Percentiles rank a stretch among this genome's conserved stretches.
Evolutionary conservation across 2,329 filamentous ascomycete species (phyloP).

Genomic region (Xylariomycetidae sp.): DNA sequence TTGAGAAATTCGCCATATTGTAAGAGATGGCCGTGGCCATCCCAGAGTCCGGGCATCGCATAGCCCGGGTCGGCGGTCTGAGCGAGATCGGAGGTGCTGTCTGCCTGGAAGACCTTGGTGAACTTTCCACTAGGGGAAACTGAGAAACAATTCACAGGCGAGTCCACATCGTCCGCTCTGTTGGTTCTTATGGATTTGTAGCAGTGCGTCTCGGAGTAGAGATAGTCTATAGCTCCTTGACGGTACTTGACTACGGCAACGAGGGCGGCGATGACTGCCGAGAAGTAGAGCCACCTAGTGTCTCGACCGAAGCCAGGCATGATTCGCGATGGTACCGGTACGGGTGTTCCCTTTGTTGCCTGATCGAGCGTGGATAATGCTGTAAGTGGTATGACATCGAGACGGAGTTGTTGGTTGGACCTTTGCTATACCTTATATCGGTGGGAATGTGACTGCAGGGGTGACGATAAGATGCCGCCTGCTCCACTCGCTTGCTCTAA

Average conservation of each 20-base stretch:
- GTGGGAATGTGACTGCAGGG: too few species aligned
- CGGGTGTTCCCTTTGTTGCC: neutral
- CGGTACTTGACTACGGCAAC: constrained; percentile 18
- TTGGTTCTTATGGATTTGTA: constrained; percentile 40
- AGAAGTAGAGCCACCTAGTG: constrained; percentile 12
- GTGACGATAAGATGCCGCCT: too few species aligned
- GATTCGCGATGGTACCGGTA: too few species aligned
- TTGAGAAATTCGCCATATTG: constrained; percentile 63
- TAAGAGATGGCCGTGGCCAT: constrained; percentile 63
- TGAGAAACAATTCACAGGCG: constrained; percentile 54
- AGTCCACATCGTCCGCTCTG: constrained; percentile 28
- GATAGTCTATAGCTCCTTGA: constrained; percentile 14
- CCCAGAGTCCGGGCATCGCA: constrained; percentile 63
- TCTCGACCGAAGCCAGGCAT: neutral
- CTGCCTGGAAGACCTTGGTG: constrained; percentile 37
- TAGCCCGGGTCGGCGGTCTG: constrained; percentile 38
- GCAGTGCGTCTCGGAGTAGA: constrained; percentile 32
- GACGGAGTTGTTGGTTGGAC: too few species aligned
- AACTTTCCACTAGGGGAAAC: constrained; percentile 45
- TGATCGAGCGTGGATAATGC: neutral
- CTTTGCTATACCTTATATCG: too few species aligned
- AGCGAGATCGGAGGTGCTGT: constrained; percentile 20
- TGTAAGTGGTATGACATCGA: neutral
- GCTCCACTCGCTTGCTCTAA: too few species aligned
- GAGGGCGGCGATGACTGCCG: constrained; percentile 17